phyloP scores from a whole-genome alignment of 495 filamentous ascomycete species.

The Penicillium chermesinum region DNA sequence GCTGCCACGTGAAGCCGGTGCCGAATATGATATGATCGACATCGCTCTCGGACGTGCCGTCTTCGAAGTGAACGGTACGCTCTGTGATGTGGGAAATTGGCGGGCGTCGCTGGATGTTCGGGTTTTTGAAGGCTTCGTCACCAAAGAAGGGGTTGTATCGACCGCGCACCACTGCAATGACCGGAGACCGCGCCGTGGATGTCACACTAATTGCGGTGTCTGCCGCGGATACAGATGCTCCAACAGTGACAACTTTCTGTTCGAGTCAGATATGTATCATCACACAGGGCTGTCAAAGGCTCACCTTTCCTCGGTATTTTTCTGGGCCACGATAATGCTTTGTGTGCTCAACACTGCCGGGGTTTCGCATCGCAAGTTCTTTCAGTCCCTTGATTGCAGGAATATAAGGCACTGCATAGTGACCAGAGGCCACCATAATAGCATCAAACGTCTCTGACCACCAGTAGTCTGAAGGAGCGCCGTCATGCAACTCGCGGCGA shows the following conservation, averaged over 20 bases:
- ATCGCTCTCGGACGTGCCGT: constrained; percentile 41
- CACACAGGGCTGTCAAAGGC: not conserved
- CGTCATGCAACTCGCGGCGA: constrained; percentile 15
- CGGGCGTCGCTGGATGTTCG: constrained; percentile 37
- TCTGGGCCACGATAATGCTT: constrained; percentile 37
- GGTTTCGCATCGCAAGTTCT: constrained; percentile 30
- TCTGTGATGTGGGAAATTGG: constrained; percentile 44
- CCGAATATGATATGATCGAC: constrained; percentile 56
- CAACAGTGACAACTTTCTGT: constrained; percentile 39
- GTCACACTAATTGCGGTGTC: constrained; percentile 37
- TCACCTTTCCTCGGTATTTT: constrained; percentile 37
- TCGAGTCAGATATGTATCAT: not conserved
- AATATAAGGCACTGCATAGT: constrained; percentile 69
- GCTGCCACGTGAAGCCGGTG: constrained; percentile 52
- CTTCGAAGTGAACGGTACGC: constrained; percentile 40
- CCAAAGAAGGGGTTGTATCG: constrained; percentile 49
- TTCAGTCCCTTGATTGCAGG: constrained; percentile 50
- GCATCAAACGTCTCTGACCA: constrained; percentile 57
- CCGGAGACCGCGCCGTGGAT: constrained; percentile 27
- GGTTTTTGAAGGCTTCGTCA: constrained; percentile 46
- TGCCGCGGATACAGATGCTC: constrained; percentile 41
- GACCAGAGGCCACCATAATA: constrained; percentile 73
- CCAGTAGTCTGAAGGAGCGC: constrained; percentile 33
- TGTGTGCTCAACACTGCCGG: constrained; percentile 34
- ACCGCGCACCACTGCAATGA: constrained; percentile 36